These are phyloP conservation scores for Limtongozyma cylindracea DNA, from an alignment of 805 yeast genomes.

Conservation along the genomic window DNA sequence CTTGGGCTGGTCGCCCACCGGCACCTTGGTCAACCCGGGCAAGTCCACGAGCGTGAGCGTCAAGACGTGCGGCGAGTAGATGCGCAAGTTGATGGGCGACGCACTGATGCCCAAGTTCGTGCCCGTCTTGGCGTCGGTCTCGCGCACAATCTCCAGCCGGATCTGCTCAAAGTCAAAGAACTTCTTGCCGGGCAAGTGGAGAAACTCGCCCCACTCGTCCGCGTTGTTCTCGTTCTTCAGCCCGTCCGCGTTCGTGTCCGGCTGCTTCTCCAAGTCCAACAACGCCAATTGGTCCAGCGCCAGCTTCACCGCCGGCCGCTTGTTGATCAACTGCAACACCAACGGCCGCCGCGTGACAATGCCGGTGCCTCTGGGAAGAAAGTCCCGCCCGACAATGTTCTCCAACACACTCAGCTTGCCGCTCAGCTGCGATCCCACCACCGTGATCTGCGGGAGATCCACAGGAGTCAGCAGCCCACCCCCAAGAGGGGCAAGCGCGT, in stretches of 20 bases:
- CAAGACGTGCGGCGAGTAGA: constrained; percentile 81
- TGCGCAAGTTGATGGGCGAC: constrained; percentile 78
- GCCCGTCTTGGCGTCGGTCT: constrained; percentile 68
- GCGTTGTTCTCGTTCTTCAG: constrained; percentile 40
- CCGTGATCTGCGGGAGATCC: constrained; percentile 86
- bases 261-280: constrained; percentile 13
- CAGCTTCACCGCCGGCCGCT: constrained; percentile 14
- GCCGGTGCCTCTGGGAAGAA: constrained; percentile 81
- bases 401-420: constrained; percentile 82
- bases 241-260: constrained; percentile 16
- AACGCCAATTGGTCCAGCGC: too few species aligned
- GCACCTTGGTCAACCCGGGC: constrained; percentile 95
- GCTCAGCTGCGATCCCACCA: constrained; percentile 76
- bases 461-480: constrained; percentile 77
- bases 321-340: constrained; percentile 57
- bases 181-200: constrained; percentile 75
- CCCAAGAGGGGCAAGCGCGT: constrained; percentile 92
- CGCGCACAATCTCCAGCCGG: constrained; percentile 73
- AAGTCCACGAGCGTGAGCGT: constrained; percentile 88
- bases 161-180: constrained; percentile 76
- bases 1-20: constrained; percentile 96
- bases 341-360: constrained; percentile 80
- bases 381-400: constrained; percentile 79
- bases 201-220: constrained; percentile 94
- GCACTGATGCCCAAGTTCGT: constrained; percentile 75